A percentile compares a stretch with the other conserved stretches of the same genome.
Evolutionary conservation across 108 stramenopile genomes (phyloP).

Genomic region (Skeletonema menzelii): DNA sequence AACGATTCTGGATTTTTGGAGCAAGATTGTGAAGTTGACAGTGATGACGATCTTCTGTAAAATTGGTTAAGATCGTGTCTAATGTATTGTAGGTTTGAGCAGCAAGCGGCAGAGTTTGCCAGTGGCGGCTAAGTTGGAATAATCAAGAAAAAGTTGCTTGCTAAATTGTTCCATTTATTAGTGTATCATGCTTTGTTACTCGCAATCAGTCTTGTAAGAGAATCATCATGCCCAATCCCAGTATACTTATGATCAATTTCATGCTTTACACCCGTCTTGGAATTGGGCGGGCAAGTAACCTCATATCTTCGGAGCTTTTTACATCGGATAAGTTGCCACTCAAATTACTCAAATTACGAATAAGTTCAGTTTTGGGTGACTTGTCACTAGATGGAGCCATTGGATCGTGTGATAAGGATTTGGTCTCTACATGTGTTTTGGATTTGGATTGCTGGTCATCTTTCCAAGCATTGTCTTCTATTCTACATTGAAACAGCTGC

Average conservation of each 20-base stretch:
- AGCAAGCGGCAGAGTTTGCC: neutral
- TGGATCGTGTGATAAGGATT: neutral
- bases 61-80: neutral
- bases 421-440: neutral
- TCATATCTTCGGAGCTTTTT: slow-evolving; percentile 31
- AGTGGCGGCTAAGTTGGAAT: neutral
- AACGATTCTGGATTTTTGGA: slow-evolving; percentile 31
- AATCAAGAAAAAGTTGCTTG: neutral
- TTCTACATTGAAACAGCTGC: slow-evolving; percentile 8
- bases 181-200: neutral
- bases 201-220: neutral
- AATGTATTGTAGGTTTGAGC: no score
- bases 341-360: slow-evolving; percentile 25
- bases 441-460: neutral
- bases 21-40: slow-evolving; percentile 31
- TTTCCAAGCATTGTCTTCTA: neutral
- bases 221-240: neutral
- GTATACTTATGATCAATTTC: neutral
- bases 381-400: neutral
- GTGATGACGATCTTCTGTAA: slow-evolving; percentile 51
- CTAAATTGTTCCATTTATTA: neutral
- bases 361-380: neutral
- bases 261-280: neutral
- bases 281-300: slow-evolving; percentile 24
- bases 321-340: slow-evolving; percentile 29